Base-by-base conservation (phyloP, 2,329 filamentous ascomycete species). In the Fusarium tuaranense region DNA sequence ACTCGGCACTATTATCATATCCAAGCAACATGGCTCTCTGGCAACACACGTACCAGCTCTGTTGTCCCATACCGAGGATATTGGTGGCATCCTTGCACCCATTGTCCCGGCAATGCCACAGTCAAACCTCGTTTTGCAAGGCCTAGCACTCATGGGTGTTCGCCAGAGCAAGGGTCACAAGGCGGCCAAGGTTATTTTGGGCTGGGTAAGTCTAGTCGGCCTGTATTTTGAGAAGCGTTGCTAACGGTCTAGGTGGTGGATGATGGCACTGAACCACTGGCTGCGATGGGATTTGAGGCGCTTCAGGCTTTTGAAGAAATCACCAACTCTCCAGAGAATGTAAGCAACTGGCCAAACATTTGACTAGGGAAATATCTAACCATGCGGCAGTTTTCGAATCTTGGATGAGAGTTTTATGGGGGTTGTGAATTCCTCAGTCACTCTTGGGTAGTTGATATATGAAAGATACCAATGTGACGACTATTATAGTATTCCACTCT, bases 251-350 rank as follows among this genome's bases (percentile, higher is more conserved):
- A 94, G 92, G 91, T 92, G 34, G 81, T 85, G 70, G 93, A 95
- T 79, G 92, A 93, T 63, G 90, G 91, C 58, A 90, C 91, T 73
- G 94, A 97, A 81, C 91, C 92, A 39, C 85, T 97, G 68, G 87
- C 92, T 65, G 91, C 90, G 0, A 94, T 97, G 92, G 94, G 94
- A 1, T 97, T 97, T 79, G 91, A 91, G 73, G 89, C 94, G 53
- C 84, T 95, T 72, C 93, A 96, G 83, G 92, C 89, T 46, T 97
- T 95, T 81, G 94, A 97, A 78, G 94, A 97, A 82, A 89, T 97
- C 63, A 93, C 91, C 69, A 89, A 88, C 73, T 90, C 93, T 22
- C 84, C 85, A 4, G 88, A 89, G 20, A 86, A 84, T 79, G 88
- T 89, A 65, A 80, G 68, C 76, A 70, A 53, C 16, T 20, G 5